phyloP scores from a whole-genome alignment of 352 stramenopile genomes.

The Pythium sukuiense region DNA sequence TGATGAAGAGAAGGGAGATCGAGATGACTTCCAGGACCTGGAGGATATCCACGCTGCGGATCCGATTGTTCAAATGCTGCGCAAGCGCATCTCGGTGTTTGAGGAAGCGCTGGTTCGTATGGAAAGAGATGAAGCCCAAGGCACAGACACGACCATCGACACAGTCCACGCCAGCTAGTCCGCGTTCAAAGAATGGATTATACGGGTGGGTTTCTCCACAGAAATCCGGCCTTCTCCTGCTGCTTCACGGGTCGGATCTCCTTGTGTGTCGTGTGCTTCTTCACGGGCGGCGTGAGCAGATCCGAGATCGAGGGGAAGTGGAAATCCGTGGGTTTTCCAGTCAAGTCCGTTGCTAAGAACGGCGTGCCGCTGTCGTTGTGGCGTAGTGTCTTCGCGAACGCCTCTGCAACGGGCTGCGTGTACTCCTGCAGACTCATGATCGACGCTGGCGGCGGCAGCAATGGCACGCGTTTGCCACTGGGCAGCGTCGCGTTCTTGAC shows the following conservation, averaged over 20 bases:
- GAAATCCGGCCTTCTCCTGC: constrained; percentile 43
- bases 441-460: constrained; percentile 58
- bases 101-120: constrained; percentile 43
- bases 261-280: constrained; percentile 56
- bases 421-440: constrained; percentile 76
- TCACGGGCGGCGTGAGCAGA: constrained; percentile 57
- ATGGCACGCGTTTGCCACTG: constrained; percentile 67
- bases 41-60: constrained; percentile 19
- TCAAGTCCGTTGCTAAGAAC: constrained; percentile 39
- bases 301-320: constrained; percentile 57
- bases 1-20: constrained; percentile 4
- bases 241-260: constrained; percentile 36
- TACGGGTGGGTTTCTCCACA: constrained; percentile 37
- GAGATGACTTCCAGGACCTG: neutral
- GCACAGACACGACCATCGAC: neutral
- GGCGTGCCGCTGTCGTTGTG: constrained; percentile 30
- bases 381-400: constrained; percentile 53
- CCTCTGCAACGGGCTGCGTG: constrained; percentile 42
- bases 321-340: constrained; percentile 50
- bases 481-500: constrained; percentile 76
- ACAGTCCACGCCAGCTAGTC: neutral
- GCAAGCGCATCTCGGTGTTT: constrained; percentile 41
- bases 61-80: constrained; percentile 43
- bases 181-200: neutral
- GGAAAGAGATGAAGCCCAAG: constrained; percentile 11